phyloP scores from a whole-genome alignment of 768 basidiomycete genomes.

The Auricularia heimuer region DNA sequence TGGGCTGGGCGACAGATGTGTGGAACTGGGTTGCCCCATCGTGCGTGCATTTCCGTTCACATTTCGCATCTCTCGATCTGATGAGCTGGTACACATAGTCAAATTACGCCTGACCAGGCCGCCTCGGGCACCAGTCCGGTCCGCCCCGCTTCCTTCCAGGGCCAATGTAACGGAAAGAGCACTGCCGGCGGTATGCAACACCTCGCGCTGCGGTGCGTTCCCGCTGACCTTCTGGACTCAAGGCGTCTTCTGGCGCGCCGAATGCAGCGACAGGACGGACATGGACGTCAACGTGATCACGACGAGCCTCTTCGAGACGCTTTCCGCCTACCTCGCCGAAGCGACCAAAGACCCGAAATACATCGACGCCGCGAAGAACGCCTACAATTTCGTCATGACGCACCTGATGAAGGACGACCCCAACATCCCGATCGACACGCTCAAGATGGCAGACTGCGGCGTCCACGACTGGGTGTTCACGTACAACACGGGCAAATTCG shows the following conservation, averaged over 20 bases:
- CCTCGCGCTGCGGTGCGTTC: background rate
- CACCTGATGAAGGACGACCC: constrained; percentile 33
- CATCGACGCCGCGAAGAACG: constrained; percentile 34
- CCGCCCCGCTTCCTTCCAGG: constrained; percentile 32
- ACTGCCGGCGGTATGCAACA: constrained; percentile 34
- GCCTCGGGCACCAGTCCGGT: constrained; percentile 26
- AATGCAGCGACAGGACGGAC: constrained; percentile 29
- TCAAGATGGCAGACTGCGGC: constrained; percentile 39
- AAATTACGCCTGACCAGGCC: constrained; percentile 33
- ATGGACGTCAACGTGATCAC: constrained; percentile 39
- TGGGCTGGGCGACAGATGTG: constrained; percentile 35
- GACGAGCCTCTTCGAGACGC: background rate
- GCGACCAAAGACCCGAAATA: constrained; percentile 36
- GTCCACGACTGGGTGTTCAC: constrained; percentile 40
- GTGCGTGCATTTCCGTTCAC: constrained; percentile 20
- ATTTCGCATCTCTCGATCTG: background rate
- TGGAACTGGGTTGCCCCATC: constrained; percentile 41
- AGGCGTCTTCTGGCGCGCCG: constrained; percentile 45
- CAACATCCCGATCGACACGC: constrained; percentile 37
- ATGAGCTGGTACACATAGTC: constrained; percentile 19
- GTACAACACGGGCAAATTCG: constrained; percentile 44
- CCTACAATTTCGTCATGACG: constrained; percentile 38
- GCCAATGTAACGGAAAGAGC: constrained; percentile 39
- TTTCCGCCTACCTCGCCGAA: constrained; percentile 21
- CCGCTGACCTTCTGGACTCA: background rate